These are phyloP conservation scores for Ceratobasidium sp. DNA, from an alignment of 1,284 basidiomycete species.

Conservation along the genomic window DNA sequence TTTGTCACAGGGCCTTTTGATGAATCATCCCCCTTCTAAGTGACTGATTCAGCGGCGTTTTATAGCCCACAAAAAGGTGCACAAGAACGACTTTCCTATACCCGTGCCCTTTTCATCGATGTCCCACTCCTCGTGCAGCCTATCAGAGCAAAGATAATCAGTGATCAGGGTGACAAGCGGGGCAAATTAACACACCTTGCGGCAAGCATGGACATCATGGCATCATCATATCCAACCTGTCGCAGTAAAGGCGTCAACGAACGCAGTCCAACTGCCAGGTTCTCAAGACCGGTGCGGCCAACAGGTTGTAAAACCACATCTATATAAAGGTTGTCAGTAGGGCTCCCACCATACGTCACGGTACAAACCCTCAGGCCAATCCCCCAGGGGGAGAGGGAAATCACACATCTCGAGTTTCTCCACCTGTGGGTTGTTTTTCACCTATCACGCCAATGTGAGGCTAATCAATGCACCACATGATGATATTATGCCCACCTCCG, in stretches of 20 bases:
- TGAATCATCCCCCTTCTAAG: background rate
- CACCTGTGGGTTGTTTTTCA: slow-evolving; percentile 30
- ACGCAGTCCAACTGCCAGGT: slow-evolving; percentile 40
- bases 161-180: background rate
- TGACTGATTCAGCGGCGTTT: slow-evolving; percentile 9
- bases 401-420: slow-evolving; percentile 41
- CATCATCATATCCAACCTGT: slow-evolving; percentile 47
- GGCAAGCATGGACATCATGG: slow-evolving; percentile 45
- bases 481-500: slow-evolving; percentile 26
- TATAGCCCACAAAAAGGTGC: slow-evolving; percentile 36
- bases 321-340: slow-evolving; percentile 7
- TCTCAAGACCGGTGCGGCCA: slow-evolving; percentile 44
- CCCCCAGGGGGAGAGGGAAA: slow-evolving; percentile 45
- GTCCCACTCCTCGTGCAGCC: slow-evolving; percentile 38
- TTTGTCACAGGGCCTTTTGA: background rate
- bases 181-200: slow-evolving; percentile 21
- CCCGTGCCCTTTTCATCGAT: slow-evolving; percentile 11
- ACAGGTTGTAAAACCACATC: slow-evolving; percentile 40
- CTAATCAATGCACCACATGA: background rate
- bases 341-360: background rate
- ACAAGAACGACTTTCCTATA: slow-evolving; percentile 10
- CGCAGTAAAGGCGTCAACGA: slow-evolving; percentile 46
- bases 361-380: slow-evolving; percentile 44
- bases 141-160: background rate
- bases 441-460: background rate